Percentiles rank a stretch among this genome's conserved stretches.
Conservation (phyloP, 164 flowering plant genomes). For the Paratinospora sagittata region DNA sequence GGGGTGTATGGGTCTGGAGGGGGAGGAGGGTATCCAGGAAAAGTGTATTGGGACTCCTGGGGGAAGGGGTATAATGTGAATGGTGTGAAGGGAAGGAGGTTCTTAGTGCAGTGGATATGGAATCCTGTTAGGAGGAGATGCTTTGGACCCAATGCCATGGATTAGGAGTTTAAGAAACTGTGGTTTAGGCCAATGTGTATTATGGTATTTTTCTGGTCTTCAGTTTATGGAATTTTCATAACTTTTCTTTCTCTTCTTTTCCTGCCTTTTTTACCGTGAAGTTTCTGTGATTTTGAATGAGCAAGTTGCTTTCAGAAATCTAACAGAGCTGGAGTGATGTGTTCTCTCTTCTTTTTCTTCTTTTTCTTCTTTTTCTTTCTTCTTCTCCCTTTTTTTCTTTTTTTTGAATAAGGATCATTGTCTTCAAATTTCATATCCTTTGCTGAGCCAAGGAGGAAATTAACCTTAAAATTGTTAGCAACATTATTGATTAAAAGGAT, state of each 20-base stretch:
- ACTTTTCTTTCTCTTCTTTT: neutral
- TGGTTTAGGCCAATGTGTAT: neutral
- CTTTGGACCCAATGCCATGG: conserved; percentile 83
- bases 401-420: too few relatives aligned
- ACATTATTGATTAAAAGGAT: too few relatives aligned
- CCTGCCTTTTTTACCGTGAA: neutral
- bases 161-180: conserved; percentile 22
- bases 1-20: conserved; percentile 94
- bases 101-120: conserved; percentile 96
- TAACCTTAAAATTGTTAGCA: too few relatives aligned
- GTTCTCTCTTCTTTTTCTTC: too few relatives aligned
- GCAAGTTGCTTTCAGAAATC: neutral
- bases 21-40: conserved; percentile 89
- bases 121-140: conserved; percentile 69
- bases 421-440: too few relatives aligned
- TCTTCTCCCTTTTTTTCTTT: too few relatives aligned
- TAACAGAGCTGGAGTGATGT: too few relatives aligned
- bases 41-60: conserved; percentile 56
- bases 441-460: too few relatives aligned
- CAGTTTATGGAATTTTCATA: neutral
- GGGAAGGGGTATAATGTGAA: conserved; percentile 70
- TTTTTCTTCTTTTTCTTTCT: too few relatives aligned
- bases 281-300: neutral
- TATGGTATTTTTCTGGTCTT: neutral
- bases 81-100: conserved; percentile 58